Percentiles rank a stretch among this genome's conserved stretches.
phyloP scores from a whole-genome alignment of 148 eudicot species.

The Nyssa sinensis region DNA sequence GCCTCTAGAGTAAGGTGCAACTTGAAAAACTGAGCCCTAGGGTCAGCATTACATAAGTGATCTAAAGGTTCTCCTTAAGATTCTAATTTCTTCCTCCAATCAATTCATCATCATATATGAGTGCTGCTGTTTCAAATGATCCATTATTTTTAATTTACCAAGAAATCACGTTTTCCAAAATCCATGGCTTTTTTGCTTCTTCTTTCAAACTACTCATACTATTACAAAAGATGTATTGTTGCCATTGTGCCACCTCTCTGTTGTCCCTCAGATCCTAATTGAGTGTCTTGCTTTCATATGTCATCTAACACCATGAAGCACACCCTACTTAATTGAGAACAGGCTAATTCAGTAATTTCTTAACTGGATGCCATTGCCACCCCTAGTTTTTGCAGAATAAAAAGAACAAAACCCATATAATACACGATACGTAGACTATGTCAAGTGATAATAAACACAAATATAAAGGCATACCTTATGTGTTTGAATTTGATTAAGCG shows the following conservation, averaged over 20 bases:
- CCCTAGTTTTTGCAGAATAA: background rate
- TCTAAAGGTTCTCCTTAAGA: too few species aligned
- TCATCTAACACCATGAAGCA: background rate
- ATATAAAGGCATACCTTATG: conserved; percentile 34
- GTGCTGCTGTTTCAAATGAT: too few species aligned
- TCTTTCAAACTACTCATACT: background rate
- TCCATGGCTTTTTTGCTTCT: background rate
- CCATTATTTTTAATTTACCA: background rate
- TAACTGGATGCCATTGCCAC: background rate
- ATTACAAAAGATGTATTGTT: too few species aligned
- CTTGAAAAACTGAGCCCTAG: too few species aligned
- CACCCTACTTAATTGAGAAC: background rate
- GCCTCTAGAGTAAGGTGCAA: too few species aligned
- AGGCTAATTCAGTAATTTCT: background rate
- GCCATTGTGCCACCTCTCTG: background rate
- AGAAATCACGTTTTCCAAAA: background rate
- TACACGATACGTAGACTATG: background rate
- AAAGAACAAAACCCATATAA: background rate
- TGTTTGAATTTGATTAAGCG: conserved; percentile 34
- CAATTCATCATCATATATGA: too few species aligned
- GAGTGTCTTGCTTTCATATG: background rate
- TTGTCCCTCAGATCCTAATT: background rate
- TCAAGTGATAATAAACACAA: background rate
- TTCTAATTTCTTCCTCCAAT: too few species aligned
- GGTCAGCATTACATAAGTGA: too few species aligned